Conservation (phyloP, 345 rosid genomes). For the Camelina sativa region DNA sequence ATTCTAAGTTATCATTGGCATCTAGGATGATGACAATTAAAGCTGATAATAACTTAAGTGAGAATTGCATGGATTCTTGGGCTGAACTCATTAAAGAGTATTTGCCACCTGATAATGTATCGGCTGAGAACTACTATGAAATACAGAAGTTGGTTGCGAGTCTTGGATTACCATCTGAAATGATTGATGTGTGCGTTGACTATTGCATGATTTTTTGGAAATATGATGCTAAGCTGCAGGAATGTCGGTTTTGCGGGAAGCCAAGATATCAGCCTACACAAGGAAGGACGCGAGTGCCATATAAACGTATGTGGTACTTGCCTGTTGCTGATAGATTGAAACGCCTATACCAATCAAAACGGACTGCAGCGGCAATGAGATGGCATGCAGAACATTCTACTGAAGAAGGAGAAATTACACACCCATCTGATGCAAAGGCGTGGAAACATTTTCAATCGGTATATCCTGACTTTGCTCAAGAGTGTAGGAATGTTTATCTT, state of each 20-base stretch:
- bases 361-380: not conserved
- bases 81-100: not conserved
- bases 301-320: too few relatives aligned
- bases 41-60: not conserved
- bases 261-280: not conserved
- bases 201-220: not conserved
- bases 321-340: too few relatives aligned
- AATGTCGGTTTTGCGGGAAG: not conserved
- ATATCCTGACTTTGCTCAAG: too few relatives aligned
- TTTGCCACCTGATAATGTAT: not conserved
- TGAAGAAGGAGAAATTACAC: not conserved
- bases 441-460: too few relatives aligned
- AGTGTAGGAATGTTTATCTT: too few relatives aligned
- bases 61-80: not conserved
- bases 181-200: slow-evolving; percentile 1
- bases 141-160: not conserved
- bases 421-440: not conserved
- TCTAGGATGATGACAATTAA: too few relatives aligned
- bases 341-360: not conserved
- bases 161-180: not conserved
- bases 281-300: too few relatives aligned
- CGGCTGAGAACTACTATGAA: not conserved
- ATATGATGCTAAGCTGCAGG: not conserved
- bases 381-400: not conserved
- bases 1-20: too few relatives aligned